Base-by-base conservation (phyloP, 192 early-diverging fungal genomes). In the Coemansia erecta region DNA sequence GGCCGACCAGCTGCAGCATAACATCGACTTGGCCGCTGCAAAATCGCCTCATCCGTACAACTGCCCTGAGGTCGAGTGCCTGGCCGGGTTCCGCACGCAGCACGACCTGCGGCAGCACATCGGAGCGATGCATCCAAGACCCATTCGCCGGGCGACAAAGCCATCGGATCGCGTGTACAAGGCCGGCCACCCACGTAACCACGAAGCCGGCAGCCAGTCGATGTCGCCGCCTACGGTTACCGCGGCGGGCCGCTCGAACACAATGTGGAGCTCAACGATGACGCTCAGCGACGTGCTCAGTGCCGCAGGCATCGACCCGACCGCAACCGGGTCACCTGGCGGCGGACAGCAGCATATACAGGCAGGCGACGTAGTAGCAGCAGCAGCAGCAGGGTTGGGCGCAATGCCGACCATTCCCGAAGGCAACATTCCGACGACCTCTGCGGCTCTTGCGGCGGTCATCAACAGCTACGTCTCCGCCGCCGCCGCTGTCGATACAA, bases 31-130 rank as follows among this genome's bases (percentile, higher is more conserved):
- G 18, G 23, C 42, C 17, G 42, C 42, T 44, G 28, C 28, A 7
- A 31, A 31, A 31, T 31, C 28, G 28, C 28, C 28, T 31, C 28
- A 31, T 7, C 28, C 28, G 28, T 31, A 31, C 28, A 31, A 73
- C 56, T 79, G 76, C 57, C 10, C 57, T 0, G 76, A 79, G 47
- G 76, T 70, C 6, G 76, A 70, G 18, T 79, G 76, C 24, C 48
- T 73, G 44, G 63, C 67, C 0, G 43, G 23, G 0, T 73, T 79
- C 48, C 44, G 22, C 19, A 61, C 22, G 41, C 70, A 73, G 51
- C 60, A 43, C 6, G 66, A 69, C 56, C 53, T 79, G 57, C 61
- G 66, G 19, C 54, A 73, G 33, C 78, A 80, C 24, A 53, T 68
- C 8, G 51, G 55, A 0, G 23, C 44, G 15, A 56, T 68, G n/a